Percentiles rank a stretch among this genome's conserved stretches.
Evolutionary conservation across 2,329 filamentous ascomycete genomes (phyloP).

Genomic region (Diaporthe australafricana): DNA sequence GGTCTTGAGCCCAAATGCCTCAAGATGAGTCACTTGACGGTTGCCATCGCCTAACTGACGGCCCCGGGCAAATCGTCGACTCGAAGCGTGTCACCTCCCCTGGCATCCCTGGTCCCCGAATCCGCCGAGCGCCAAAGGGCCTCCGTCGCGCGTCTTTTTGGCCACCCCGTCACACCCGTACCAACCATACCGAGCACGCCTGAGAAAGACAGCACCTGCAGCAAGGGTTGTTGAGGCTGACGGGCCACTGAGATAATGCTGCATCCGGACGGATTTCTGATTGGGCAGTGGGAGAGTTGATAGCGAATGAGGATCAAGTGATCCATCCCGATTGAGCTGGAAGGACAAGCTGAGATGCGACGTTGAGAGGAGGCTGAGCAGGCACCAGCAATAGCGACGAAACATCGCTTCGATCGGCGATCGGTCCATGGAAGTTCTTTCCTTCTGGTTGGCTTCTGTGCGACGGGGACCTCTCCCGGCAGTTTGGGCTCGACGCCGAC

Average conservation of each 20-base stretch:
- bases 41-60: background rate
- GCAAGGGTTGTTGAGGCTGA: slow-evolving; percentile 4
- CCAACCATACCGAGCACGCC: background rate
- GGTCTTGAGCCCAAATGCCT: background rate
- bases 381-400: background rate
- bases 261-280: background rate
- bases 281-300: background rate
- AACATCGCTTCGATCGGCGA: background rate
- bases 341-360: background rate
- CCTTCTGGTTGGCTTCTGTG: background rate
- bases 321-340: slow-evolving; percentile 14
- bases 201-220: background rate
- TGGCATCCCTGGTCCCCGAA: background rate
- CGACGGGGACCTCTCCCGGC: background rate
- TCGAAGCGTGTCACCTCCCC: background rate
- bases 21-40: background rate
- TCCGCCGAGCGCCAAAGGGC: slow-evolving; percentile 12
- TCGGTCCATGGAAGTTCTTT: background rate
- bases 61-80: background rate
- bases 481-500: background rate
- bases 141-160: slow-evolving; percentile 20
- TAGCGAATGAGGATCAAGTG: background rate
- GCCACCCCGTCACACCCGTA: slow-evolving; percentile 1
- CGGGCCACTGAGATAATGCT: too few species aligned
- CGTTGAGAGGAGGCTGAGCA: slow-evolving; percentile 1